Evolutionary conservation across 2,329 filamentous ascomycete species (phyloP), one percentile per base, ranked within the genome.

Genomic region (Ophioceras dolichostomum): DNA sequence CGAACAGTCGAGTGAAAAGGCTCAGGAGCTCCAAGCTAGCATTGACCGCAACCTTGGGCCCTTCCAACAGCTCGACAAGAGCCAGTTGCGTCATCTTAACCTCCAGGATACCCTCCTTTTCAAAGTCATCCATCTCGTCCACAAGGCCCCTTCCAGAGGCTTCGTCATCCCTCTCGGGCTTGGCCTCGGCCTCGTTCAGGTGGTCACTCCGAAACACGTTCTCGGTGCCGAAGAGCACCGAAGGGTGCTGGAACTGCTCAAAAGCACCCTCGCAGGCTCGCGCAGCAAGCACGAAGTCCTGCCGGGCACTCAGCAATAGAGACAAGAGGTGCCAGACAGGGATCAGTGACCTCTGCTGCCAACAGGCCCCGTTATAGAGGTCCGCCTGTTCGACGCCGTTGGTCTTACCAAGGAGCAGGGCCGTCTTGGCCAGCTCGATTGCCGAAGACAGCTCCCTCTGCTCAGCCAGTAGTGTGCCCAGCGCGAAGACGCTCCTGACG

Each of bases 81-180:
- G 83, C 73, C 41, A 98, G 66, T 51, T 96, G 88, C 10, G 89
- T 95, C 75, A 96, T 94, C 57, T 94, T 94, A 43, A 95, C 78
- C 56, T 96, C 84, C n/a, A 98, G 61, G 30, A 98, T 79, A 34
- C 76, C 74, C 55, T 88, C 84, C 52, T 87, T 93, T 53, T 96
- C 88, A 19, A 77, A 75, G 40, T 79, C 75, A 43, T 86, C 81
- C 76, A 95, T 84, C 32, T 83, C 76, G 45, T 89, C 82, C 1
- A 93, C 70, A 33, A 84, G 53, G 4, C 78, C 76, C 44, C 50
- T 55, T 39, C 37, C 39, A 16, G 39, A 39, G 13, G 46, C 34
- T 34, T 55, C 59, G 32, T 61, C 59, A 16, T 52, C 50, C 22
- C 22, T 26, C 8, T 7, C 7, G 22, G 22, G 22, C 27, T 43